phyloP scores from a whole-genome alignment of 2,329 filamentous ascomycete genomes.

The Boeremia lycopersici region DNA sequence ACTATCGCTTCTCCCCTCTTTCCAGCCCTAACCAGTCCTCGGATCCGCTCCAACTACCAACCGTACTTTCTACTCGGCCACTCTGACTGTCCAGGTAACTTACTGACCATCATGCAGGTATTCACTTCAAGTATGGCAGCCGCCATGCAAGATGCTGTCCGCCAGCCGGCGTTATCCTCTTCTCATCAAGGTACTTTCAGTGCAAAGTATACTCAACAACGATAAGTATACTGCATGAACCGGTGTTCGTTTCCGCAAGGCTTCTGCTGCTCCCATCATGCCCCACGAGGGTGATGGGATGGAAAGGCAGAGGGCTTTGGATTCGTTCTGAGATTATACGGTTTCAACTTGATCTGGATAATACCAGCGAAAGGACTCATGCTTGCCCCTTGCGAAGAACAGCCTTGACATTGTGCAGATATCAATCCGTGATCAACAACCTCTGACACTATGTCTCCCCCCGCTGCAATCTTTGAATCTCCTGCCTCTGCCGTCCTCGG shows the following conservation, averaged over 20 bases:
- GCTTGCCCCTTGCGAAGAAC: constrained; percentile 59
- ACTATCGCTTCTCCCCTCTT: constrained; percentile 1
- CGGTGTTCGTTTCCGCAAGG: constrained; percentile 46
- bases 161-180: constrained; percentile 43
- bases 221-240: constrained; percentile 51
- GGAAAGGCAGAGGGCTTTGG: constrained; percentile 18
- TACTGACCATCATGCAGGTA: constrained; percentile 32
- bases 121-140: constrained; percentile 37
- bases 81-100: constrained; percentile 4
- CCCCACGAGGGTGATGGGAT: constrained; percentile 1
- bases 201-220: constrained; percentile 44
- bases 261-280: constrained; percentile 3
- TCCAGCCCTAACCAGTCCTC: neutral
- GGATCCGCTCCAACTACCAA: constrained; percentile 6
- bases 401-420: constrained; percentile 41
- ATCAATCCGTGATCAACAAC: constrained; percentile 41
- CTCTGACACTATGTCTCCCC: constrained; percentile 70
- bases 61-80: constrained; percentile 26
- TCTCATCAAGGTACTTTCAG: constrained; percentile 47
- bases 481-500: constrained; percentile 60
- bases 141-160: constrained; percentile 40
- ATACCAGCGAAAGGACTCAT: constrained; percentile 99
- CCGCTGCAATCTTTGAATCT: constrained; percentile 66
- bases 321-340: constrained; percentile 84
- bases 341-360: constrained; percentile 97